phyloP scores from a whole-genome alignment of 768 basidiomycete genomes.

The Termitomyces sp. region DNA sequence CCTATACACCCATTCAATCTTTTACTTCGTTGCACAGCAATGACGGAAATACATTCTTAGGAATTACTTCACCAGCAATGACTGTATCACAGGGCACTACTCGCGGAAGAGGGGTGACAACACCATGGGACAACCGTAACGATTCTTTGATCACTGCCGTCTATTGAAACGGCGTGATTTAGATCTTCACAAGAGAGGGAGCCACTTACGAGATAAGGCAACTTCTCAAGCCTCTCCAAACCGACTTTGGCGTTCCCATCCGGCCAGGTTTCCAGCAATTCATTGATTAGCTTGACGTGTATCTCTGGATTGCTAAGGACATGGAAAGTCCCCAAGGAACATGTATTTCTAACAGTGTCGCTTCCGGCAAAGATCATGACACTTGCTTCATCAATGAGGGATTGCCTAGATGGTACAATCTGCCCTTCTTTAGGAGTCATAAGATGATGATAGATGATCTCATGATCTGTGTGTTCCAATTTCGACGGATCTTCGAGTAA shows the following conservation, averaged over 20 bases:
- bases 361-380: constrained; percentile 35
- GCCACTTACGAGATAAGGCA: neutral
- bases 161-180: neutral
- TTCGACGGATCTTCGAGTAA: constrained; percentile 26
- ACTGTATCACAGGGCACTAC: neutral
- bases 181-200: no score
- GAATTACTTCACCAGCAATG: neutral
- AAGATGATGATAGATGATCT: constrained; percentile 32
- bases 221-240: neutral
- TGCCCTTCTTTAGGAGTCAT: constrained; percentile 9
- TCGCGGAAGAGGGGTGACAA: neutral
- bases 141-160: neutral
- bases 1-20: neutral
- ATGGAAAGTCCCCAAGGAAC: constrained; percentile 29
- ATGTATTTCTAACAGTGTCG: constrained; percentile 37
- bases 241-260: constrained; percentile 20
- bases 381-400: constrained; percentile 31
- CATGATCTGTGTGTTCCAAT: constrained; percentile 24
- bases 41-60: neutral
- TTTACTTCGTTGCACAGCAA: neutral
- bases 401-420: constrained; percentile 24
- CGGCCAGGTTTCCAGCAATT: constrained; percentile 35
- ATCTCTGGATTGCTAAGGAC: constrained; percentile 26
- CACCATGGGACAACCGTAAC: neutral
- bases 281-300: constrained; percentile 21